Evolutionary conservation across 2,329 filamentous ascomycete genomes (phyloP), one percentile per base, ranked within the genome.

Genomic region (Chalaropsis thielavioides): DNA sequence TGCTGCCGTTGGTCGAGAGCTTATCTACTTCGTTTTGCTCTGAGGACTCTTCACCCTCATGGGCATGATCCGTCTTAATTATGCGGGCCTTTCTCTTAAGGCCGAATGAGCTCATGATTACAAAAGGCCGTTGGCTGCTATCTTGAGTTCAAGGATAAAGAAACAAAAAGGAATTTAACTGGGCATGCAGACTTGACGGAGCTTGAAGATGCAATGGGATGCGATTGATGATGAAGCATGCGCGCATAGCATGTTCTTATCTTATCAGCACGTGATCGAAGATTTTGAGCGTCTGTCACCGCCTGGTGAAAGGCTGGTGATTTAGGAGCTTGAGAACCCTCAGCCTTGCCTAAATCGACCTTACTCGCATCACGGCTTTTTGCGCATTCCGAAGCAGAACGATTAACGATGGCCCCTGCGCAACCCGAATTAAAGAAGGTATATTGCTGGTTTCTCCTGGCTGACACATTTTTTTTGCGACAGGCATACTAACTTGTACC

Each of bases 351-450:
- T 44, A 40, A n/a, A 58, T 38, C 31, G 27, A 38, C 54, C 46
- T 41, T 3, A 59, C 22, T 51, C 40, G 15, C 49, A 40, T 31
- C 19, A 61, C 56, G 19, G 24, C 35, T 27, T 35, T 59, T 66
- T 66, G 31, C 22, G 27, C 49, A 56, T 24, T 49, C 6, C 19
- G 27, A 64, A 43, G 40, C 60, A 31, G 40, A 17, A 67, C 49
- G 22, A 64, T 56, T 65, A 54, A 88, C 81, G 70, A 99, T 99
- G 94, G 90, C 94, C 79, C 92, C 95, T 86, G 92, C 94, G 75
- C 94, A 97, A 79, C 94, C 94, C 72, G 95, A 99, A 80, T 84
- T 99, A 69, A 99, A 97, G 80, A 99, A 97, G 86, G 94, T 95
- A 78, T 31, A 35, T 17, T 70, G 15, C 19, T 27, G 22, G 8